Base-by-base conservation (phyloP, 805 yeast species). In the Starmerella roubikii region DNA sequence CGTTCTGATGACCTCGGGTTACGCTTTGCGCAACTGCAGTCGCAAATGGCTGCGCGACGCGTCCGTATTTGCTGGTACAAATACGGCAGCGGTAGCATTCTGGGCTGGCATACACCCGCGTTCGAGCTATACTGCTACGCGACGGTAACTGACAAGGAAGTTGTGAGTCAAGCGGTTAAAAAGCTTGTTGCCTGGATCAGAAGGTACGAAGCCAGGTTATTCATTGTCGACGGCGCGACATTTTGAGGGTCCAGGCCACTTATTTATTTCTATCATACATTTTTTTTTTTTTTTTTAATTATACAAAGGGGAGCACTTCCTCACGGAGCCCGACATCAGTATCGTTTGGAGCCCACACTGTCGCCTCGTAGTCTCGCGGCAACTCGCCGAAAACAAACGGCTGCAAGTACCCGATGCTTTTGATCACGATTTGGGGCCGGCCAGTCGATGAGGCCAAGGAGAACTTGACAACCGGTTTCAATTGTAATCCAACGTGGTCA, bases 151-250 rank as follows among this genome's bases (percentile, higher is more conserved):
- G 67, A 74, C 15, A 72, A 76, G 31, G 71, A 71, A 29, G 65
- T 69, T 0, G 58, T 85, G 42, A 68, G 78, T 13, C 62, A 62
- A 17, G 74, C 82, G 44, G 76, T 85, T 29, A 66, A 74, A 37
- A 64, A 66, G 17, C 72, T 84, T 12, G 74, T 80, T 8, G 66
- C 66, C 35, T 86, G 95, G 94, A 77, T 93, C 49, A 67, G 71
- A 44, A 72, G 67, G 45, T 71, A 81, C 48, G 79, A 79, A 45
- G 74, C 72, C 38, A 61, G 91, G 29, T 55, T 84, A 26, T 84
- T 83, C 54, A 73, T 79, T 10, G 71, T 74, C 18, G 76, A 75
- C n/a, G 91, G 91, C 1, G 82, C 80, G 0, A 66, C 69, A 0
- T 79, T 74, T 52, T 76, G 47, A 51, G 7, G 10, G 19, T 20